phyloP scores from a whole-genome alignment of 768 basidiomycete species.

The Naganishia kalamii region DNA sequence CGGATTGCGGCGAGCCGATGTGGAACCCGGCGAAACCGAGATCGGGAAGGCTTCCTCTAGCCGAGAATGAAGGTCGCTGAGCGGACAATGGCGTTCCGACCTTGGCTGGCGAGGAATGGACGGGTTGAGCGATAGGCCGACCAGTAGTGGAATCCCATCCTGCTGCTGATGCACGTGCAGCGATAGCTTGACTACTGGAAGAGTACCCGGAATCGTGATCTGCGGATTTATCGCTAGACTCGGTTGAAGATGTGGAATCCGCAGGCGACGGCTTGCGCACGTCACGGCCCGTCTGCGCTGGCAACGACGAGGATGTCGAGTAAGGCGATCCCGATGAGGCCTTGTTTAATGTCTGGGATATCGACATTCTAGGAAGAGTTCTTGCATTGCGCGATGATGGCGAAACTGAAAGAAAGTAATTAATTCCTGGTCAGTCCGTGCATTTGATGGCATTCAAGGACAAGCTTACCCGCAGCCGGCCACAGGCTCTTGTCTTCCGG shows the following conservation, averaged over 20 bases:
- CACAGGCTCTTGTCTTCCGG: constrained; percentile 92
- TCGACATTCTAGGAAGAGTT: constrained; percentile 8
- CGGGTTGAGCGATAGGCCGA: not conserved
- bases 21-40: constrained; percentile 23
- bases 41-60: constrained; percentile 20
- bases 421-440: not conserved
- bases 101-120: not conserved
- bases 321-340: constrained; percentile 34
- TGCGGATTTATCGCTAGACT: constrained; percentile 20
- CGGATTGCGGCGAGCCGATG: constrained; percentile 15
- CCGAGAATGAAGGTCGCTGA: not conserved
- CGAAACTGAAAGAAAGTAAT: constrained; percentile 10
- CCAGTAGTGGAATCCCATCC: not conserved
- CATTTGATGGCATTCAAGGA: not conserved
- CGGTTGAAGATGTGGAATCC: constrained; percentile 20
- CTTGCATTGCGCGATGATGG: constrained; percentile 16
- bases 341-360: constrained; percentile 18
- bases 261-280: constrained; percentile 21
- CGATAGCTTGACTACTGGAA: not conserved
- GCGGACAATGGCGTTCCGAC: not conserved
- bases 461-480: constrained; percentile 50
- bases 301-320: constrained; percentile 33
- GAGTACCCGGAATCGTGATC: constrained; percentile 22
- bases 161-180: not conserved
- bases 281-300: not conserved